phyloP scores from a whole-genome alignment of 352 stramenopile genomes.

The Halophytophthora batemanensis region DNA sequence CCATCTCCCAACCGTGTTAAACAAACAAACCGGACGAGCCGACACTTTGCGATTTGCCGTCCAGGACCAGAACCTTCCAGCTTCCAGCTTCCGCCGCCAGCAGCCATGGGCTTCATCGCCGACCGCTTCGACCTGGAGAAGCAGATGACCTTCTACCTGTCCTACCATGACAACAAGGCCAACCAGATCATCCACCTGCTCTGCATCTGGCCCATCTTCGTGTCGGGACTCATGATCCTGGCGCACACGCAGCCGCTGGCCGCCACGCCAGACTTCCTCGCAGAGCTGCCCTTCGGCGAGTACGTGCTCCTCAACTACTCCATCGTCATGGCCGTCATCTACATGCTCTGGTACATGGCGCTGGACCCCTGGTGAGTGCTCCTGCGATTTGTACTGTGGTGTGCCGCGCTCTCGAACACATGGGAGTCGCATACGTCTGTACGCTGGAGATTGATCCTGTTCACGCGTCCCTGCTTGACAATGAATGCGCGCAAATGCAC shows the following conservation, averaged over 20 bases:
- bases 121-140: conserved; percentile 85
- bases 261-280: conserved; percentile 24
- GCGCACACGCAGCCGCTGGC: conserved; percentile 43
- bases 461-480: neutral
- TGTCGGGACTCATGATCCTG: conserved; percentile 72
- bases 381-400: neutral
- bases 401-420: neutral
- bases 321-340: conserved; percentile 53
- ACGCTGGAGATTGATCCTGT: too few relatives aligned
- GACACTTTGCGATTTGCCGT: neutral
- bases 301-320: conserved; percentile 68
- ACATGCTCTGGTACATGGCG: conserved; percentile 83
- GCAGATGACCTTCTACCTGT: conserved; percentile 84
- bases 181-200: conserved; percentile 85
- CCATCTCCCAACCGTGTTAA: too few relatives aligned
- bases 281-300: conserved; percentile 34
- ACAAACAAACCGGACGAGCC: too few relatives aligned
- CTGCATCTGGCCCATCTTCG: conserved; percentile 88
- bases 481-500: too few relatives aligned
- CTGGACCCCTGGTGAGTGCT: conserved; percentile 48
- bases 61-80: too few relatives aligned
- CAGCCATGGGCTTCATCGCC: conserved; percentile 30
- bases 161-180: conserved; percentile 80
- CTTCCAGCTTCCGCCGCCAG: neutral
- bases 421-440: too few relatives aligned